A percentile compares a stretch with the other conserved stretches of the same genome.
phyloP scores from a whole-genome alignment of 179 eudicot species.

The Patellifolia procumbens region DNA sequence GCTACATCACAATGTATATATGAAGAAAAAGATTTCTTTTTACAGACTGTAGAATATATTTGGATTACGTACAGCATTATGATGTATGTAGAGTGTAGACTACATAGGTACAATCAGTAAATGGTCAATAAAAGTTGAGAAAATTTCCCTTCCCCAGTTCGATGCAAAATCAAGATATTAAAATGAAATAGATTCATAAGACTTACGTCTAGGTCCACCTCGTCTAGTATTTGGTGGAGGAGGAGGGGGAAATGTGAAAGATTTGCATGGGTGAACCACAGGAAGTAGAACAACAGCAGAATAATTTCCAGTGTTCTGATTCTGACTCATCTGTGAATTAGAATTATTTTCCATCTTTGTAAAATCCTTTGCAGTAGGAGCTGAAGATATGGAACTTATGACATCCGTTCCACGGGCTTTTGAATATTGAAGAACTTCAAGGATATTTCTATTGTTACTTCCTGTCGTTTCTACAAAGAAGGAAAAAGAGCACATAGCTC shows the following conservation, averaged over 20 bases:
- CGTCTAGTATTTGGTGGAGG: slow-evolving; percentile 68
- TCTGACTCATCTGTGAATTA: slow-evolving; percentile 3
- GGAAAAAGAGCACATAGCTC: slow-evolving; percentile 16
- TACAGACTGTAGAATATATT: neutral
- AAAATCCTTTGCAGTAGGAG: slow-evolving; percentile 22
- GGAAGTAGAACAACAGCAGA: slow-evolving; percentile 13
- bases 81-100: too few species aligned
- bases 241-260: slow-evolving; percentile 63
- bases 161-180: neutral
- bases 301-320: slow-evolving; percentile 15
- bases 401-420: slow-evolving; percentile 21
- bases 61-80: too few species aligned
- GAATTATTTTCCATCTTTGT: neutral
- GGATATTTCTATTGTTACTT: slow-evolving; percentile 32
- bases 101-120: neutral
- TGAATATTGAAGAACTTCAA: slow-evolving; percentile 33
- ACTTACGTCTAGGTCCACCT: slow-evolving; percentile 92
- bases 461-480: slow-evolving; percentile 42
- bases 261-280: slow-evolving; percentile 51
- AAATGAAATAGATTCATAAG: slow-evolving; percentile 20
- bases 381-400: slow-evolving; percentile 28
- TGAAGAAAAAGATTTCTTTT: neutral
- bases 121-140: neutral
- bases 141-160: neutral
- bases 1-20: neutral